phyloP scores from a whole-genome alignment of 1,284 basidiomycete species.

The Sporisorium exsertum region DNA sequence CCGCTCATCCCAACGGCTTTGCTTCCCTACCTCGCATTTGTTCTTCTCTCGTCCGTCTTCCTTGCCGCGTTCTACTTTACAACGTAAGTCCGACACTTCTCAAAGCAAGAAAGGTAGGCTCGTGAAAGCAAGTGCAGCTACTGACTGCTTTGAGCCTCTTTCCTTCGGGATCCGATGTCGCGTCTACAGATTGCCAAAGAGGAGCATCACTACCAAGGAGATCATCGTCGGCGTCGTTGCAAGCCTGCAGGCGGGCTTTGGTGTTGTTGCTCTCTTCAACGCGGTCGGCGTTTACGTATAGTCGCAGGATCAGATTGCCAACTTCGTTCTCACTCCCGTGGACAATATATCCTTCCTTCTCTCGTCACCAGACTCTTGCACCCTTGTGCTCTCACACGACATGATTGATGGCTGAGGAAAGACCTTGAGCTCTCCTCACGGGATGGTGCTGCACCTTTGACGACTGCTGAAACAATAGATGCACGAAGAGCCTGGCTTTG shows the following conservation, averaged over 20 bases:
- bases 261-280: slow-evolving; percentile 63
- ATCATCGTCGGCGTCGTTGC: slow-evolving; percentile 42
- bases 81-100: slow-evolving; percentile 48
- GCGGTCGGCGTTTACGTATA: slow-evolving; percentile 65
- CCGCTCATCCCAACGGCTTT: slow-evolving; percentile 45
- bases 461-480: no score
- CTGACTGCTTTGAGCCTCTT: neutral
- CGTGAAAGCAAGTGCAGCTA: neutral
- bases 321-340: neutral
- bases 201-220: slow-evolving; percentile 36
- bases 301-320: neutral
- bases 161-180: neutral
- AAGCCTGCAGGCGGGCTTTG: slow-evolving; percentile 59
- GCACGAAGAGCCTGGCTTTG: no score
- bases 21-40: slow-evolving; percentile 56
- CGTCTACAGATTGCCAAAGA: slow-evolving; percentile 47
- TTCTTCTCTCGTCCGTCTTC: slow-evolving; percentile 53
- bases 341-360: slow-evolving; percentile 24
- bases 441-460: no score
- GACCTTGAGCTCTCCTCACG: neutral
- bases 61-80: slow-evolving; percentile 61
- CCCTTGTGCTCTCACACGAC: no score
- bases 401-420: no score
- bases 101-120: neutral
- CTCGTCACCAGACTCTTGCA: neutral